Percentiles rank a stretch among this genome's conserved stretches.
These are phyloP conservation scores for Pleodorina starrii DNA, from an alignment of 139 green algal species.

Conservation along the genomic window DNA sequence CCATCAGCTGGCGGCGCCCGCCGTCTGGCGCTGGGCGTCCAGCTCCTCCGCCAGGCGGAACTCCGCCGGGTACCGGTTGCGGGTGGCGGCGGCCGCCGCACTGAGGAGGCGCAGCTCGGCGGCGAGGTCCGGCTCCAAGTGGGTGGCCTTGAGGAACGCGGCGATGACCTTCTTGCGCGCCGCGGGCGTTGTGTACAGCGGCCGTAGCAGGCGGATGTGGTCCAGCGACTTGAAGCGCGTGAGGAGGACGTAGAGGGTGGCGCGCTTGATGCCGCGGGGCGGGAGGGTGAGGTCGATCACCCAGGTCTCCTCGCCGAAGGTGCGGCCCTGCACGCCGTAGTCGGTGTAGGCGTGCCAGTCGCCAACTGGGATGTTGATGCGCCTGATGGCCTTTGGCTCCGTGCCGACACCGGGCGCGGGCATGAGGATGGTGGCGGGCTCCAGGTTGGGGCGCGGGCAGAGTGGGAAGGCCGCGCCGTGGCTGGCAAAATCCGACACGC, in stretches of 20 bases:
- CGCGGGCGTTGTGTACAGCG: not conserved
- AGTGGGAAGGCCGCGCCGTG: not conserved
- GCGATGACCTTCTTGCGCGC: not conserved
- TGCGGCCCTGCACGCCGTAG: not conserved
- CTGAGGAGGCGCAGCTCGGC: not conserved
- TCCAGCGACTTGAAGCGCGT: not conserved
- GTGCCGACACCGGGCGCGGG: not conserved
- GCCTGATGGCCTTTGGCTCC: not conserved
- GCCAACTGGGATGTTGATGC: not conserved
- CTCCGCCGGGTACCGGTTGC: not conserved
- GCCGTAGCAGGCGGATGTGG: not conserved
- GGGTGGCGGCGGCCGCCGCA: not conserved
- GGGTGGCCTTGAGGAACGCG: not conserved
- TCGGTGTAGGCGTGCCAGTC: not conserved
- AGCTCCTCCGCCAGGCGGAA: not conserved
- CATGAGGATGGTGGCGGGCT: not conserved
- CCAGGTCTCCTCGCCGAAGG: not conserved
- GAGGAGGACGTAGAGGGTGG: not conserved
- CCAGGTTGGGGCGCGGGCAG: not conserved
- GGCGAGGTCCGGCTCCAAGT: not conserved
- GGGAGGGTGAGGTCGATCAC: not conserved
- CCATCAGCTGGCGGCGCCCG: no score
- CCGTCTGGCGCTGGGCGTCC: no score
- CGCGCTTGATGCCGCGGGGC: not conserved
- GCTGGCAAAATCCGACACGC: not conserved